Evolutionary conservation across 1,139 yeast genomes (phyloP), one percentile per base, ranked within the genome.

Genomic region (Yamadazyma diospyri): DNA sequence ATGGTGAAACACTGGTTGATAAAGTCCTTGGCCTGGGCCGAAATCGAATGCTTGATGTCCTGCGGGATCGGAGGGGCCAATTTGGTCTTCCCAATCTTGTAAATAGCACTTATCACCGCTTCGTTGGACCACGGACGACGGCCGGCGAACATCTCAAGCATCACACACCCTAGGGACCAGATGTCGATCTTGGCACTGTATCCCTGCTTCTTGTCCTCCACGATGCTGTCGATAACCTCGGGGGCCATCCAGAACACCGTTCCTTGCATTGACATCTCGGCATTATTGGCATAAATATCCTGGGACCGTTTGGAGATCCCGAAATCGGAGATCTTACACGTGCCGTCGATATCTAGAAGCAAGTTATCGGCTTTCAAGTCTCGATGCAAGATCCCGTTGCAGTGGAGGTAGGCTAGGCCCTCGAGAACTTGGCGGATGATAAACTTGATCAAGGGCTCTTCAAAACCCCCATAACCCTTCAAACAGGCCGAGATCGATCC

Each of bases 211-310:
- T 79, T 81, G 47, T 83, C 84, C 48, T 75, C 80, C 4, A 78
- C 79, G 23, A 78, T 79, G 46, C 81, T 81, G 51, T 85, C 87
- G 36, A 94, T 88, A 40, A 94, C 96, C 55, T 94, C 99, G 0
- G 99, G 99, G 0, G 99, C 99, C 98, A 94, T 94, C 98, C 98
- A 94, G 55, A 89, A 94, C 2, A 94, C 89, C 0, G 98, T 89
- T 14, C 99, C 99, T 59, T 94, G 96, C 92, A 83, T 84, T 10
- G 97, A 89, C 95, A 89, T 86, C 38, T 87, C 96, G 2, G 96
- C 89, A 48, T 86, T 81, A 51, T 92, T 89, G 16, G 85, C 81
- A 55, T 92, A 92, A 25, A 92, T 86, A 53, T 92, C 92, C 41
- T 78, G 74, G 0, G 95, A 84, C 35, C 81, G 76, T 52, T 88